Conservation (phyloP, 169 alveolate genomes). For the Plasmodium reichenowi region DNA sequence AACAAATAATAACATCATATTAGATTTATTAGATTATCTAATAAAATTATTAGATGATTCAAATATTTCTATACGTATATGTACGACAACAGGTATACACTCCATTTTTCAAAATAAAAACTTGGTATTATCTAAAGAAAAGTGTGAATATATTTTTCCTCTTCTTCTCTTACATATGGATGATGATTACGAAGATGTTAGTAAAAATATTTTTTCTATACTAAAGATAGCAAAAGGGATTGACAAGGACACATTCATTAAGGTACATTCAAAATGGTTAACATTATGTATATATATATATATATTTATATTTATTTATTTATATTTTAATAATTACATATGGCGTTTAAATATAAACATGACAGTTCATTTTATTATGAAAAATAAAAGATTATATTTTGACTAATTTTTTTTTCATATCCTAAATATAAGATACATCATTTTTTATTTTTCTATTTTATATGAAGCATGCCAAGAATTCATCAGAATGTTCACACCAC, state of each 20-base stretch:
- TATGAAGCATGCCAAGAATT: conserved; percentile 29
- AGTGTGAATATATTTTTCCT: conserved; percentile 41
- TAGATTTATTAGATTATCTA: conserved; percentile 43
- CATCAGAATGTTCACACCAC: conserved; percentile 39
- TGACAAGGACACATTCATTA: conserved; percentile 10
- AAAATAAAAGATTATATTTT: too few species aligned
- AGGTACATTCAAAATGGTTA: conserved; percentile 2
- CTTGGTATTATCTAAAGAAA: conserved; percentile 16
- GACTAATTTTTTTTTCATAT: too few species aligned
- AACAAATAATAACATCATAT: conserved; percentile 37
- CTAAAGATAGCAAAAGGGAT: conserved; percentile 17
- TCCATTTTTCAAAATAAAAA: conserved; percentile 52
- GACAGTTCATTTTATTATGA: not conserved
- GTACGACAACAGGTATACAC: conserved; percentile 33
- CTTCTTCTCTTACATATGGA: conserved; percentile 55
- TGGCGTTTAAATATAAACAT: not conserved
- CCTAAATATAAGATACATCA: too few species aligned
- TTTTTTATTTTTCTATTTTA: conserved; percentile 19
- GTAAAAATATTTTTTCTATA: conserved; percentile 36
- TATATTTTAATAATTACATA: too few species aligned
- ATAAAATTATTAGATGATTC: conserved; percentile 42
- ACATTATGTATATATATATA: not conserved
- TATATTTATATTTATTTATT: not conserved
- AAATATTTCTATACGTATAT: conserved; percentile 35
- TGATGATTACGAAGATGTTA: conserved; percentile 28